Base-by-base conservation (phyloP, 1,139 yeast species). In the Hanseniaspora sp. region DNA sequence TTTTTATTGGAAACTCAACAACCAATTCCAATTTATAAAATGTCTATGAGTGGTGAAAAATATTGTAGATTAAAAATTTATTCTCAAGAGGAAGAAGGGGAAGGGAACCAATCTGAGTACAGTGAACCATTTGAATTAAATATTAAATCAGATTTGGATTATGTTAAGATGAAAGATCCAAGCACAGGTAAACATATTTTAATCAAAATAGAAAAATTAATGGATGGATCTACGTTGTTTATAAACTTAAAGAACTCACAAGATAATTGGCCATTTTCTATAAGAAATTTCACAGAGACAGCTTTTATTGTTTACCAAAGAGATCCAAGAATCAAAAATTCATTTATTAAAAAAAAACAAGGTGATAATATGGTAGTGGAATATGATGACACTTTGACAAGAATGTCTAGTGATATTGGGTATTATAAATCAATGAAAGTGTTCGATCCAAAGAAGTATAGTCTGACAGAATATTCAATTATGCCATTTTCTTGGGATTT, bases 401-500 rank as follows among this genome's bases (percentile, higher is more conserved):
- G 28, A 31, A 29, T 30, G 12, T 59, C 60, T 43, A 83, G 84
- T 62, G 86, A 79, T 48, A 79, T 82, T 60, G 95, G 92, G 8
- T 86, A 80, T 56, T 72, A 73, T 46, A 70, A 78, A 53, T 23
- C 30, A 28, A 35, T 54, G 52, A 60, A 60, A 12, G 66, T 65
- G 13, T 85, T 80, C 64, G 81, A 80, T 59, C 94, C 94, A 2
- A 74, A 87, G 18, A 46, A 31, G 7, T 54, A 54, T 29, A 49
- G 33, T 8, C 29, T 80, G 76, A 62, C 92, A 90, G 65, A 77
- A 79, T 56, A 75, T 90, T 29, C 97, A 96, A 0, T 87, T 1
- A 94, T 94, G 98, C 96, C 97, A 0, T 94, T 92, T 67, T 88
- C 98, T 0, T 94, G 96, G 87, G 98, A 94, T 66, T 92, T 79